These are phyloP conservation scores for Symbiotaphrina buchneri DNA, from an alignment of 495 filamentous ascomycete genomes.

Conservation along the genomic window DNA sequence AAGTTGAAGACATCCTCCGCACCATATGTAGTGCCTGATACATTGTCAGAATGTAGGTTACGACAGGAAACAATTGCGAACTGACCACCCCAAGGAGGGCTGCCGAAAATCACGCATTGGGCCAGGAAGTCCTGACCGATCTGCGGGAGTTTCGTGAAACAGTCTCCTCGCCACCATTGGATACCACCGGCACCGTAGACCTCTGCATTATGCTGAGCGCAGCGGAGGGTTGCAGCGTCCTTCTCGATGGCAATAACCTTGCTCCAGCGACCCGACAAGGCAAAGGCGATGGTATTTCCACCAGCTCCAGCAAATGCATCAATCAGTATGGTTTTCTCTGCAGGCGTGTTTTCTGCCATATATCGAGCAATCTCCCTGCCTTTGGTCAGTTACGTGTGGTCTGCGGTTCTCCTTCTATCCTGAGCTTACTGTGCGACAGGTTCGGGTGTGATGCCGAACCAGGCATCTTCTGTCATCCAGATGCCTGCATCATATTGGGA, in stretches of 20 bases:
- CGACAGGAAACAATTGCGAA: slow-evolving; percentile 1
- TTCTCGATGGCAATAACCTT: slow-evolving; percentile 76
- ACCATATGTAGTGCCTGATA: slow-evolving; percentile 49
- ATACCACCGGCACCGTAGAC: slow-evolving; percentile 73
- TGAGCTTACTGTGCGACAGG: slow-evolving; percentile 48
- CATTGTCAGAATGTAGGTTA: not conserved
- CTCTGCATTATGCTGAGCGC: slow-evolving; percentile 79
- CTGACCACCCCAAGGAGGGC: slow-evolving; percentile 84
- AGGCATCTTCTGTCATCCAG: slow-evolving; percentile 75
- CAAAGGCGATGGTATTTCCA: slow-evolving; percentile 90
- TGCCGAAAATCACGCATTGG: slow-evolving; percentile 55
- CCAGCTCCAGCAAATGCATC: slow-evolving; percentile 84
- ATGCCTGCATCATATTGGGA: slow-evolving; percentile 63
- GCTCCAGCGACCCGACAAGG: slow-evolving; percentile 49
- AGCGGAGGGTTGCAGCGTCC: slow-evolving; percentile 49
- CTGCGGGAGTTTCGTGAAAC: slow-evolving; percentile 33
- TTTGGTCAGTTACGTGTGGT: no score
- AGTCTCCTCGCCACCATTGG: slow-evolving; percentile 66
- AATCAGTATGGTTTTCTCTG: slow-evolving; percentile 35
- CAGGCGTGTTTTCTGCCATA: slow-evolving; percentile 27
- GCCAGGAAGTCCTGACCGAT: slow-evolving; percentile 7
- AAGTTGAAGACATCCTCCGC: slow-evolving; percentile 65
- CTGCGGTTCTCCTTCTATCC: not conserved
- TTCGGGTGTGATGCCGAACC: slow-evolving; percentile 94
- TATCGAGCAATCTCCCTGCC: slow-evolving; percentile 59